These are phyloP conservation scores for Puccinia hordei DNA, from an alignment of 1,284 basidiomycete genomes.

Conservation along the genomic window DNA sequence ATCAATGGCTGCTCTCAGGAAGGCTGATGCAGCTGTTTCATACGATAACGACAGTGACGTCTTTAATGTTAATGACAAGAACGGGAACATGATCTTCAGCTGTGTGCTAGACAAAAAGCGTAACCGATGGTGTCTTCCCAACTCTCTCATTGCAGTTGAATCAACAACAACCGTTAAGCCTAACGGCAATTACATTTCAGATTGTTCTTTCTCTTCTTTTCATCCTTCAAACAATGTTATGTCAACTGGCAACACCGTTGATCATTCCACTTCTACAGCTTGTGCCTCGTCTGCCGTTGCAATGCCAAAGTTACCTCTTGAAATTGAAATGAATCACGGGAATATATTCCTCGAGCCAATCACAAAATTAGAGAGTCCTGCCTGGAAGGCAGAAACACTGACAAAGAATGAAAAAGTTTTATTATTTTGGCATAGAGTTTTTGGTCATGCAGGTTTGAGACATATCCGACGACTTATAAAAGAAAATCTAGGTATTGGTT, in stretches of 20 bases:
- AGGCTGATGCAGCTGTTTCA: not conserved
- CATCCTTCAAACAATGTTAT: no score
- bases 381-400: not conserved
- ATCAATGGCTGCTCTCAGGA: not conserved
- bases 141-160: no score
- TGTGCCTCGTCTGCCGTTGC: no score
- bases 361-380: no score
- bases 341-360: no score
- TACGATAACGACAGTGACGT: not conserved
- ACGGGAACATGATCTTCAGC: not conserved
- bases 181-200: no score
- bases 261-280: no score
- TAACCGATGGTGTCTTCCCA: not conserved
- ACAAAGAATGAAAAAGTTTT: not conserved
- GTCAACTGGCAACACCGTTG: not conserved
- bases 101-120: not conserved
- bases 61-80: not conserved
- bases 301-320: no score
- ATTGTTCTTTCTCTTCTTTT: not conserved
- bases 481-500: not conserved
- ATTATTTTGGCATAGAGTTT: not conserved
- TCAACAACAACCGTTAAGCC: no score
- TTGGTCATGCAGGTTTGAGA: not conserved
- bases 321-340: no score
- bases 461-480: not conserved